Conservation (phyloP, 768 basidiomycete genomes). For the Asterophora lycoperdoides region DNA sequence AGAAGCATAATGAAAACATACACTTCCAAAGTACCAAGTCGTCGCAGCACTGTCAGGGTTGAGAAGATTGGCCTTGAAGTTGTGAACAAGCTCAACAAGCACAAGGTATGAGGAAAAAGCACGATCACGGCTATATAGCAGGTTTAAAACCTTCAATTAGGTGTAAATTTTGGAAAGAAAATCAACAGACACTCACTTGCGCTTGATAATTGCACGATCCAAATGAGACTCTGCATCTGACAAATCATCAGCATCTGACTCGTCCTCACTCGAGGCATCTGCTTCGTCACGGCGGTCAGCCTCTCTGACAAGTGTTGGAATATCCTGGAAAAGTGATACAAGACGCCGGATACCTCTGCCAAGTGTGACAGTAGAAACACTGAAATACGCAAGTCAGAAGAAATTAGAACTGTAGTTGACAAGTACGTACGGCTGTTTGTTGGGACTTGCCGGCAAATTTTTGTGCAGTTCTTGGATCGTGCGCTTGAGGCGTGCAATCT, state of each 20-base stretch:
- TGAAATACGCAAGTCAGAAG: not conserved
- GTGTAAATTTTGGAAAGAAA: not conserved
- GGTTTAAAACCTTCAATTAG: not conserved
- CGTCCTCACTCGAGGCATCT: not conserved
- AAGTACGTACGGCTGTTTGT: not conserved
- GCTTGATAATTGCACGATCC: not conserved
- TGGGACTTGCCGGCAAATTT: not conserved
- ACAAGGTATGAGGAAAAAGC: not conserved
- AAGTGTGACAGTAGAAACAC: not conserved
- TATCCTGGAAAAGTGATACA: not conserved
- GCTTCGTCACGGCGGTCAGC: not conserved
- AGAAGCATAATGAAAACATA: not conserved
- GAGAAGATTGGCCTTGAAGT: not conserved
- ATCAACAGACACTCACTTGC: slow-evolving; percentile 3
- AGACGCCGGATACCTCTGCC: not conserved
- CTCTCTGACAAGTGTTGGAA: not conserved
- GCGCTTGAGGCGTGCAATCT: not conserved
- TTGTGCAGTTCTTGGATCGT: not conserved
- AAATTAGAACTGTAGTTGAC: not conserved
- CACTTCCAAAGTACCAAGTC: not conserved
- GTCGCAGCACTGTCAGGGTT: not conserved
- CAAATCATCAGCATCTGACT: no score
- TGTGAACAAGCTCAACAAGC: not conserved
- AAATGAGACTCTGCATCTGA: no score
- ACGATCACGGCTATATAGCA: not conserved